These are phyloP conservation scores for Groenewaldozyma tartarivorans DNA, from an alignment of 805 yeast species.

Conservation along the genomic window DNA sequence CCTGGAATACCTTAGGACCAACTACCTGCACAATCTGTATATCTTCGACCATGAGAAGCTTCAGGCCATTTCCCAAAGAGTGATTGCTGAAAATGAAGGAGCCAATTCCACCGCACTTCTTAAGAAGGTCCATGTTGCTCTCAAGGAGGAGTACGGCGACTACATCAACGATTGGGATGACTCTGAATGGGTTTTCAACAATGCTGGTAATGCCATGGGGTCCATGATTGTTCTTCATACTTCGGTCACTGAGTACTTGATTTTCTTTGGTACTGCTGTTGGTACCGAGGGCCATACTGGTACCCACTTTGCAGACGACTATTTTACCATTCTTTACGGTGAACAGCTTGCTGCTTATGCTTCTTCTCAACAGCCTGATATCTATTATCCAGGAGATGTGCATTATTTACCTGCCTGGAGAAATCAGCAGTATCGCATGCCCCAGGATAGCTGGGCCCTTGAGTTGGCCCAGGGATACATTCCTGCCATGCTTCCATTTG, in stretches of 20 bases:
- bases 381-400: conserved; percentile 79
- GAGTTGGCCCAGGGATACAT: conserved; percentile 99
- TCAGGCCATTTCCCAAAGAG: conserved; percentile 50
- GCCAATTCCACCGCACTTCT: conserved; percentile 51
- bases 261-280: conserved; percentile 84
- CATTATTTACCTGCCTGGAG: conserved; percentile 69
- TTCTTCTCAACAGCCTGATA: conserved; percentile 51
- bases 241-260: conserved; percentile 84
- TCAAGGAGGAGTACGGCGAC: conserved; percentile 62
- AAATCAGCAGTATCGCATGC: conserved; percentile 81
- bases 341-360: conserved; percentile 66
- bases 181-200: conserved; percentile 92
- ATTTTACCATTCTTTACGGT: conserved; percentile 83
- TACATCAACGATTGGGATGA: conserved; percentile 59
- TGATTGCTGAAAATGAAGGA: conserved; percentile 24
- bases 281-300: conserved; percentile 98
- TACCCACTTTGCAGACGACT: conserved; percentile 94
- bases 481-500: conserved; percentile 96
- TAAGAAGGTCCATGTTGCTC: conserved; percentile 46
- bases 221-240: conserved; percentile 93
- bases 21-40: conserved; percentile 53
- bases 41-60: conserved; percentile 60
- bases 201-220: conserved; percentile 97
- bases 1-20: conserved; percentile 17
- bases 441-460: conserved; percentile 71